Conservation (phyloP, 495 filamentous ascomycete species). For the Annulohypoxylon bovei region DNA sequence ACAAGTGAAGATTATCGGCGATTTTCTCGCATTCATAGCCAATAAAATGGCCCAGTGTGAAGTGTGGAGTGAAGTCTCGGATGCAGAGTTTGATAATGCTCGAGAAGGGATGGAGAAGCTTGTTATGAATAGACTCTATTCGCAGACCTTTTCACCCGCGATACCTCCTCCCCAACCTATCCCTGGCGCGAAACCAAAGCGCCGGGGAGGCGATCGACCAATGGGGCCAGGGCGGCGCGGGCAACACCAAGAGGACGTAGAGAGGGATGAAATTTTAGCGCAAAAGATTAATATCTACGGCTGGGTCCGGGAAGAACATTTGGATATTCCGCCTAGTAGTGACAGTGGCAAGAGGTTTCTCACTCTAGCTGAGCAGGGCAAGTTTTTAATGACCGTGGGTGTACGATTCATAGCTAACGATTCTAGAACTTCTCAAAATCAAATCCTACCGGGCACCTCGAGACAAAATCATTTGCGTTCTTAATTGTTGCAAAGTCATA, state of each 20-base stretch:
- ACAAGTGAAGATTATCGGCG: constrained; percentile 97
- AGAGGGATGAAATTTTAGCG: constrained; percentile 91
- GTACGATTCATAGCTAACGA: constrained; percentile 41
- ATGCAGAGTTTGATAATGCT: constrained; percentile 98
- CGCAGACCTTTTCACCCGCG: constrained; percentile 94
- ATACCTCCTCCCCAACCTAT: constrained; percentile 85
- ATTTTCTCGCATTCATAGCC: constrained; percentile 97
- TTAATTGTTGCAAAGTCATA: constrained; percentile 99
- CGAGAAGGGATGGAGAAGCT: constrained; percentile 99
- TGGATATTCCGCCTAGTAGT: constrained; percentile 90
- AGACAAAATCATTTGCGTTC: constrained; percentile 97
- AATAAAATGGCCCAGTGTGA: constrained; percentile 99
- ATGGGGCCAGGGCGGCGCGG: constrained; percentile 85
- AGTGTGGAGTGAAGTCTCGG: constrained; percentile 94
- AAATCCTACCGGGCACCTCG: constrained; percentile 93
- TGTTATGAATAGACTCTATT: constrained; percentile 97
- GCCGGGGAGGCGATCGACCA: constrained; percentile 71
- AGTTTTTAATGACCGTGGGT: constrained; percentile 30
- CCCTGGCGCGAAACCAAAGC: constrained; percentile 72
- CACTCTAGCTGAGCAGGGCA: constrained; percentile 86
- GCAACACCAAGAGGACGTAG: constrained; percentile 98
- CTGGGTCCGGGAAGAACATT: constrained; percentile 92
- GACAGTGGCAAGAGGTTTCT: constrained; percentile 89
- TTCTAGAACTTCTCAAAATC: constrained; percentile 87
- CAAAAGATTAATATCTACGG: constrained; percentile 97